Evolutionary conservation across 345 rosid species (phyloP), one percentile per base, ranked within the genome.

Genomic region (Sonneratia alba): DNA sequence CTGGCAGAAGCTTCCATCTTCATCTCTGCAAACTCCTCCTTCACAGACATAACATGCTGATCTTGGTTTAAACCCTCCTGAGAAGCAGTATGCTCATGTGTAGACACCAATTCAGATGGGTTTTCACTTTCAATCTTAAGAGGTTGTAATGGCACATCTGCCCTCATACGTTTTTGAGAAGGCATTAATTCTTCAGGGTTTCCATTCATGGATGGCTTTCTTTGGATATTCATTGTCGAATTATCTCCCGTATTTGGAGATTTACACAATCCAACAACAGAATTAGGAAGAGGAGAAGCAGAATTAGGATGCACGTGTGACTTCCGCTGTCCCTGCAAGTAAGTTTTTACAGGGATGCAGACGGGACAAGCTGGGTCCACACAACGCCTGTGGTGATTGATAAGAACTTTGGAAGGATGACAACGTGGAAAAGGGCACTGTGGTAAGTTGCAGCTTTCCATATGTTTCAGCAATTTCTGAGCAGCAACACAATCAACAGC

Each of bases 401-500:
- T 73, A 86, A 95, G 78, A 74, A 73, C 75, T 81, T 83, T 92
- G 42, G 98, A 83, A 70, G 75, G 91, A 78, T 77, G 83, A 77
- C 99, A 95, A 19, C 97, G 93, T 61, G 92, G 90, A 83, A 85
- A 87, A 51, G 76, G 18, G 73, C 99, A 95, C 67, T 77, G 87
- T 72, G 81, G 70, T 61, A 77, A 75, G 63, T 66, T 81, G 83
- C 99, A 95, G 67, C 66, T 78, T 49, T 89, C 88, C 93, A 95
- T 87, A 78, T 95, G 99, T 77, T 75, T 83, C 88, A 78, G 87
- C 82, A 95, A 77, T 68, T 80, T 81, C 76, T 83, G 91, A 59
- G 77, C 97, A 56, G 79, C 84, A 59, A 81, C 72, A 68, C 99
- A 92, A 79, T 87, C 76, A 71, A 24, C 71, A 14, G 84, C 96